Evolutionary conservation across 2,329 filamentous ascomycete genomes (phyloP).

Genomic region (Apiospora hydei): DNA sequence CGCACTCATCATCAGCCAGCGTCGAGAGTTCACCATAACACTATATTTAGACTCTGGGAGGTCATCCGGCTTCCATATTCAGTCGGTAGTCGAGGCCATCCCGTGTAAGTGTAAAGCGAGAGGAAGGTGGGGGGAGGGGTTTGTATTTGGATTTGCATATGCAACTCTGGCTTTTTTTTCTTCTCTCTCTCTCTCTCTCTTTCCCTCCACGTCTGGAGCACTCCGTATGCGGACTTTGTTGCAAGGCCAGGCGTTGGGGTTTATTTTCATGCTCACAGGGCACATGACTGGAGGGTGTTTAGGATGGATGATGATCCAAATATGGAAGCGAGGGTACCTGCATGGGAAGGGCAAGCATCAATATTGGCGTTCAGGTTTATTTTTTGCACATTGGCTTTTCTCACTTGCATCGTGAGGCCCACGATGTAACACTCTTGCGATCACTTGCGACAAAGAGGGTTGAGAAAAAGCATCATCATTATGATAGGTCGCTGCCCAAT

Average conservation of each 20-base stretch:
- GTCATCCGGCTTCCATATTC: not conserved
- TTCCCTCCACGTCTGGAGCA: not conserved
- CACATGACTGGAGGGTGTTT: not conserved
- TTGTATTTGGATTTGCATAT: slow-evolving; percentile 13
- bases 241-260: slow-evolving; percentile 8
- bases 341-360: slow-evolving; percentile 16
- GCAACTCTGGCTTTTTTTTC: not conserved
- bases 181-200: not conserved
- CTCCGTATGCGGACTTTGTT: not conserved
- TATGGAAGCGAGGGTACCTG: slow-evolving; percentile 18
- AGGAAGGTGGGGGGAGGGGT: not conserved
- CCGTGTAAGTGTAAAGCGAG: not conserved
- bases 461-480: not conserved
- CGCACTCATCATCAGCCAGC: not conserved
- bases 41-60: slow-evolving; percentile 1
- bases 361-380: slow-evolving; percentile 16
- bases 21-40: not conserved
- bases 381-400: not conserved
- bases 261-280: not conserved
- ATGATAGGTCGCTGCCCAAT: slow-evolving; percentile 10
- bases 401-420: slow-evolving; percentile 14
- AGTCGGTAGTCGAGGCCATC: not conserved
- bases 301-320: slow-evolving; percentile 9
- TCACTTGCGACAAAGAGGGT: not conserved
- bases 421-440: not conserved